These are phyloP conservation scores for Pestalotiopsis sp. DNA, from an alignment of 2,329 filamentous ascomycete genomes.

Conservation along the genomic window DNA sequence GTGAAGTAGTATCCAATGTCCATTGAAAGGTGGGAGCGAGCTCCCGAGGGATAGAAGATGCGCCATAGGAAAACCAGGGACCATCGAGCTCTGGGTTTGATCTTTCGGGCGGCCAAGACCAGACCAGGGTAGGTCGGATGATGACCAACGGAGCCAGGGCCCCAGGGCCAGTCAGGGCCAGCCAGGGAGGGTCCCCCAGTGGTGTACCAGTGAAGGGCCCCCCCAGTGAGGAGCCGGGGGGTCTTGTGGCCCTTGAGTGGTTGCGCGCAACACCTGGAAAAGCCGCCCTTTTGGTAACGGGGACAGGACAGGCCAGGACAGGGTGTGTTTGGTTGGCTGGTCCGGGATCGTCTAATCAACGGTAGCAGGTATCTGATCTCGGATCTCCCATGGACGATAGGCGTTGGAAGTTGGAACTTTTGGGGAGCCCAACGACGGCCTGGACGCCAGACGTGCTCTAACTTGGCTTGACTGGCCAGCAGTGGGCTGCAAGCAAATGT, in stretches of 20 bases:
- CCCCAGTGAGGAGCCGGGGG: background rate
- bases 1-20: slow-evolving; percentile 26
- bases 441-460: background rate
- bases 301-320: background rate
- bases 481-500: no score
- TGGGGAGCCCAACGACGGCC: background rate
- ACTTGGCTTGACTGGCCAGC: background rate
- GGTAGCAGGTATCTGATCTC: background rate
- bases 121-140: slow-evolving; percentile 25
- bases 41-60: background rate
- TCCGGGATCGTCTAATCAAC: background rate
- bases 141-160: slow-evolving; percentile 25
- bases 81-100: background rate
- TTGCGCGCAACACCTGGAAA: background rate
- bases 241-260: background rate
- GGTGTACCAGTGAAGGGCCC: background rate
- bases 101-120: no score
- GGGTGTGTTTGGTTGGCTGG: background rate
- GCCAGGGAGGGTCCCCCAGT: slow-evolving; percentile 8
- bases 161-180: slow-evolving; percentile 23
- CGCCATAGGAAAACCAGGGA: background rate
- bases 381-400: no score
- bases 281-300: background rate
- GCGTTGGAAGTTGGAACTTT: no score
- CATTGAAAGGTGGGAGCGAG: slow-evolving; percentile 19